phyloP scores from a whole-genome alignment of 2,329 filamentous ascomycete genomes.

The Gnomoniopsis smithogilvyi region DNA sequence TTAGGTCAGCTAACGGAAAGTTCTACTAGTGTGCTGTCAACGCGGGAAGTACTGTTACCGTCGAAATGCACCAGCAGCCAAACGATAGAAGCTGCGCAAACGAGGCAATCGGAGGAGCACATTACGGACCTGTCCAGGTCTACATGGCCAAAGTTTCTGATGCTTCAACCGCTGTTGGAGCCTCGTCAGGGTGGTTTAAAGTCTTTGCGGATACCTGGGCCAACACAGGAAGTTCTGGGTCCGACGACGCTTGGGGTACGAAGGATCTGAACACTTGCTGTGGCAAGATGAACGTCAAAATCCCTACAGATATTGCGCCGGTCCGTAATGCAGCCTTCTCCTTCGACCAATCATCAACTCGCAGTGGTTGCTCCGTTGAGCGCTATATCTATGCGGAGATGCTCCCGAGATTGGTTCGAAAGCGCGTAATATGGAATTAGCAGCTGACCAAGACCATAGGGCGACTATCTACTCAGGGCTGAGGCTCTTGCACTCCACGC shows the following conservation, averaged over 20 bases:
- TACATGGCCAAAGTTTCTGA: constrained; percentile 48
- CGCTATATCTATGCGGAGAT: no score
- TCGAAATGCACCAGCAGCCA: constrained; percentile 52
- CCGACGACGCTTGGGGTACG: constrained; percentile 44
- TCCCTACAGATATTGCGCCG: constrained; percentile 29
- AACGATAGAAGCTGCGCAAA: constrained; percentile 39
- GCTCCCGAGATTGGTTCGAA: no score
- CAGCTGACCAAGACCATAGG: constrained; percentile 8
- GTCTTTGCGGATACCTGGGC: constrained; percentile 44
- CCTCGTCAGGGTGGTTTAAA: constrained; percentile 47
- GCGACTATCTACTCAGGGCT: constrained; percentile 44
- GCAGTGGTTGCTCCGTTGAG: no score
- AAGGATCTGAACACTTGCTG: constrained; percentile 40
- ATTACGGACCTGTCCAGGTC: constrained; percentile 47
- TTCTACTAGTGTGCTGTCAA: constrained; percentile 41
- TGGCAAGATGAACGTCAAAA: constrained; percentile 35
- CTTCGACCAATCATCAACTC: no score
- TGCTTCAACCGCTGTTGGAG: constrained; percentile 38
- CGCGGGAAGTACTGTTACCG: constrained; percentile 45
- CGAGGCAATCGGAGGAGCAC: constrained; percentile 49
- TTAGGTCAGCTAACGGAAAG: no score
- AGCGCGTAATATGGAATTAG: no score
- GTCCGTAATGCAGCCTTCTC: no score
- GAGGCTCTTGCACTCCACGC: constrained; percentile 48
- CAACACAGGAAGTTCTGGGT: constrained; percentile 31